Conservation (phyloP, 2,329 filamentous ascomycete species). For the Colletotrichum camelliae region DNA sequence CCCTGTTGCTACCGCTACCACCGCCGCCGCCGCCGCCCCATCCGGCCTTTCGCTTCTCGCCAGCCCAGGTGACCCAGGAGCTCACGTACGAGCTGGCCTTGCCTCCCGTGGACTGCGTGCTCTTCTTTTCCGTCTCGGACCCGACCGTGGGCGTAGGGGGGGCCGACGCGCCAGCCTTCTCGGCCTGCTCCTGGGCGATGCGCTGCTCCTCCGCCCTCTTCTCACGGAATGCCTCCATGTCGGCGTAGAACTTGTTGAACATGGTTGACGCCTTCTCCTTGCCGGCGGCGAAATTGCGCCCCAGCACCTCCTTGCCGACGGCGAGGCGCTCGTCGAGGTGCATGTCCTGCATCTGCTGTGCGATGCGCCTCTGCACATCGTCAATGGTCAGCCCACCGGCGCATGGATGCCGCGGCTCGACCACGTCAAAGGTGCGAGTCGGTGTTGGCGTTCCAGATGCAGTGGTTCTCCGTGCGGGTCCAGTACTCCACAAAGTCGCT, state of each 20-base stretch:
- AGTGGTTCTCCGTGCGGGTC: conserved; percentile 88
- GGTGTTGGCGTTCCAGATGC: conserved; percentile 81
- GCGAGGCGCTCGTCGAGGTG: conserved; percentile 91
- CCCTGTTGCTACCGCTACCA: background rate
- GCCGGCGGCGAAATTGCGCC: conserved; percentile 87
- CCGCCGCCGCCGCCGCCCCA: conserved; percentile 33
- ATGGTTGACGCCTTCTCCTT: conserved; percentile 86
- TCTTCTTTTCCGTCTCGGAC: conserved; percentile 40
- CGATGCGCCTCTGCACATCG: conserved; percentile 87
- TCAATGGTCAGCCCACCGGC: conserved; percentile 92
- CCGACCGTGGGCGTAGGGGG: conserved; percentile 27
- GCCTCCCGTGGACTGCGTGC: conserved; percentile 50
- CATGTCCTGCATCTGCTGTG: conserved; percentile 91
- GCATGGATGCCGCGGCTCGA: conserved; percentile 91
- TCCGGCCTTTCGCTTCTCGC: conserved; percentile 72
- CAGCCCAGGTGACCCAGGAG: conserved; percentile 73
- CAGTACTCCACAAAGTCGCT: conserved; percentile 86
- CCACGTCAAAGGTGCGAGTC: conserved; percentile 92
- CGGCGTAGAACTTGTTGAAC: conserved; percentile 87
- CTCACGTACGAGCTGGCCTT: conserved; percentile 70
- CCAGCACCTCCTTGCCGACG: conserved; percentile 81
- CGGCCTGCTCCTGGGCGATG: conserved; percentile 24
- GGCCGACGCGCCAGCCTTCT: conserved; percentile 18
- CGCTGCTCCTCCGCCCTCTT: conserved; percentile 44
- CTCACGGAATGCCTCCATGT: conserved; percentile 73